phyloP scores from a whole-genome alignment of 176 grass and related monocot species.

The Musa schizocarpa region DNA sequence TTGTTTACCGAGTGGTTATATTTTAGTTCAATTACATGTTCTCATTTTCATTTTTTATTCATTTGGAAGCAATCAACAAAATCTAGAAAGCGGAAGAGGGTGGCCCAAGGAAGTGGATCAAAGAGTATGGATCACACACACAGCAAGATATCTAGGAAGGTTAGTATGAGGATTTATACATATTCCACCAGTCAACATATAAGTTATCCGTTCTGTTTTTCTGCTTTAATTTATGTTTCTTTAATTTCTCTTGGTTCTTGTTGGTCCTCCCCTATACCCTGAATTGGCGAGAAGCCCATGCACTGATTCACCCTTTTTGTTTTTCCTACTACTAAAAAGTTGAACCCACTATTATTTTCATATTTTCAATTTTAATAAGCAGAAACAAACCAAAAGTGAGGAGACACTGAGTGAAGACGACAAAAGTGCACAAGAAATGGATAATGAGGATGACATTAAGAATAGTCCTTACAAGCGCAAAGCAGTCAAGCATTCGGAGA shows the following conservation, averaged over 20 bases:
- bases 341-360: background rate
- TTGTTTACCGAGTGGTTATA: background rate
- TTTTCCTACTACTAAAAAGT: too few species aligned
- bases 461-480: conserved; percentile 14
- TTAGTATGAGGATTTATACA: conserved; percentile 17
- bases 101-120: conserved; percentile 37
- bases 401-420: conserved; percentile 16
- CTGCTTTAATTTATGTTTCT: background rate
- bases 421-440: conserved; percentile 30
- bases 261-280: background rate
- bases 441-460: conserved; percentile 38
- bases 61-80: conserved; percentile 44
- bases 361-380: conserved; percentile 3
- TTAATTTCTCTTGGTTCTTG: background rate
- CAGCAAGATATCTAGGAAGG: conserved; percentile 55
- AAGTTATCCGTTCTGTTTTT: background rate
- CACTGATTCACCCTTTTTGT: too few species aligned
- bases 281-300: too few species aligned
- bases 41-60: conserved; percentile 8
- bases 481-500: conserved; percentile 26
- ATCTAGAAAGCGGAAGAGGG: conserved; percentile 78
- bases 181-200: conserved; percentile 1
- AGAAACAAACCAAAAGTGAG: conserved; percentile 40
- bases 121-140: conserved; percentile 37
- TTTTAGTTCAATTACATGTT: background rate